These are phyloP conservation scores for Talaromyces sp. DNA, from an alignment of 2,329 filamentous ascomycete genomes.

Conservation along the genomic window DNA sequence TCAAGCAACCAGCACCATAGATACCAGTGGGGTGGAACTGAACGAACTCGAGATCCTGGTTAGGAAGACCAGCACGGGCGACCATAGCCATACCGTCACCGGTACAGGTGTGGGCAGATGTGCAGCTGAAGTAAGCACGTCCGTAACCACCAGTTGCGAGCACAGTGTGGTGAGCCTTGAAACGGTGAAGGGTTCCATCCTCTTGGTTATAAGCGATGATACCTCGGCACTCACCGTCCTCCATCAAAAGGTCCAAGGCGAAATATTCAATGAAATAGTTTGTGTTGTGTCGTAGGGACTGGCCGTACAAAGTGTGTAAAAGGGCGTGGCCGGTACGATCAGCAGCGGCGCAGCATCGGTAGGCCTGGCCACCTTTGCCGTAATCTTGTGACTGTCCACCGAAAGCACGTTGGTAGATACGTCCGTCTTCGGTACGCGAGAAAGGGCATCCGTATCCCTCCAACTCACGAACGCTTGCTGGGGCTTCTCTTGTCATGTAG, in stretches of 20 bases:
- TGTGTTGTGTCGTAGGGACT: conserved; percentile 94
- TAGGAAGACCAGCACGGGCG: conserved; percentile 90
- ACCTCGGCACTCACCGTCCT: conserved; percentile 93
- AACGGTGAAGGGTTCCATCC: conserved; percentile 94
- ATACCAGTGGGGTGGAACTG: conserved; percentile 99
- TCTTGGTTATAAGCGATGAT: conserved; percentile 98
- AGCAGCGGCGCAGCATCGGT: conserved; percentile 92
- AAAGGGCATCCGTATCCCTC: conserved; percentile 98
- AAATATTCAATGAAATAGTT: conserved; percentile 99
- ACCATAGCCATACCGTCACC: conserved; percentile 99
- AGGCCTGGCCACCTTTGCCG: conserved; percentile 96
- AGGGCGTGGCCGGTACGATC: conserved; percentile 97
- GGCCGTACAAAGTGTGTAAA: conserved; percentile 95
- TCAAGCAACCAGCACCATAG: conserved; percentile 95
- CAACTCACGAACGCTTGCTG: conserved; percentile 84
- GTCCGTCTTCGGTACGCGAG: conserved; percentile 85
- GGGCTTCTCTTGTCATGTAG: conserved; percentile 96
- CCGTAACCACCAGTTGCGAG: conserved; percentile 96
- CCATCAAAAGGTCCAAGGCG: conserved; percentile 93
- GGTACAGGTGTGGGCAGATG: conserved; percentile 95
- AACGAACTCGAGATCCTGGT: conserved; percentile 99
- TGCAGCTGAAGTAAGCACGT: conserved; percentile 97
- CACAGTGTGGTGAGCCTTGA: conserved; percentile 94
- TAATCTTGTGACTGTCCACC: conserved; percentile 94
- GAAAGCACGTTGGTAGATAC: conserved; percentile 97